phyloP scores from a whole-genome alignment of 2,329 filamentous ascomycete species.

The Talaromyces sp. region DNA sequence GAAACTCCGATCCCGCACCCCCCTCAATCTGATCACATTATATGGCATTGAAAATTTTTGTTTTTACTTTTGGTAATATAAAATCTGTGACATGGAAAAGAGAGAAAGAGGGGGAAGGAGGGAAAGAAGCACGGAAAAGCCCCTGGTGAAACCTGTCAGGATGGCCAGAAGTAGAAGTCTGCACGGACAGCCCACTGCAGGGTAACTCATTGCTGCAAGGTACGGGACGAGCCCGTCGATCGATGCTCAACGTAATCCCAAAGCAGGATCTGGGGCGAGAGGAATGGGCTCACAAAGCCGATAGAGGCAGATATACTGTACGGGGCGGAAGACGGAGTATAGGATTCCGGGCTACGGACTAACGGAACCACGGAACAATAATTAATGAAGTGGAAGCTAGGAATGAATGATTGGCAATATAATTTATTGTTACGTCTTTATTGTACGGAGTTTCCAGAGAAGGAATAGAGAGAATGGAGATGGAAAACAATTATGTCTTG shows the following conservation, averaged over 20 bases:
- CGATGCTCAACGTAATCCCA: conserved; percentile 9
- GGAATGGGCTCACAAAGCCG: background rate
- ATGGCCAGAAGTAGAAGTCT: background rate
- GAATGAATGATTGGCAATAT: background rate
- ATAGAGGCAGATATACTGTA: no score
- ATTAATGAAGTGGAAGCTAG: no score
- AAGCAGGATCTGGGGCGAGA: background rate
- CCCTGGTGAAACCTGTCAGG: conserved; percentile 14
- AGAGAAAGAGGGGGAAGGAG: no score
- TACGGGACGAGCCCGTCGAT: conserved; percentile 31
- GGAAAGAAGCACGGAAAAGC: background rate
- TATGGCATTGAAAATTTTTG: no score
- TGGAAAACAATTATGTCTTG: no score
- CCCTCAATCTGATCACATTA: background rate
- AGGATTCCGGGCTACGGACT: no score
- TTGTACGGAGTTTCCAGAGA: no score
- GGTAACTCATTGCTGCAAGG: conserved; percentile 28
- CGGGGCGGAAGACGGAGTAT: no score
- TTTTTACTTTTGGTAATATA: no score
- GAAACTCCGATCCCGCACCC: background rate
- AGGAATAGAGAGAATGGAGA: background rate
- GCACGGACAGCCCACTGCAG: conserved; percentile 27
- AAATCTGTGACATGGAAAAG: background rate
- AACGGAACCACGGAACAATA: no score
- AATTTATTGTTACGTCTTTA: no score